Conservation (phyloP, 2,329 filamentous ascomycete genomes). For the Aspergillus viridinutans region DNA sequence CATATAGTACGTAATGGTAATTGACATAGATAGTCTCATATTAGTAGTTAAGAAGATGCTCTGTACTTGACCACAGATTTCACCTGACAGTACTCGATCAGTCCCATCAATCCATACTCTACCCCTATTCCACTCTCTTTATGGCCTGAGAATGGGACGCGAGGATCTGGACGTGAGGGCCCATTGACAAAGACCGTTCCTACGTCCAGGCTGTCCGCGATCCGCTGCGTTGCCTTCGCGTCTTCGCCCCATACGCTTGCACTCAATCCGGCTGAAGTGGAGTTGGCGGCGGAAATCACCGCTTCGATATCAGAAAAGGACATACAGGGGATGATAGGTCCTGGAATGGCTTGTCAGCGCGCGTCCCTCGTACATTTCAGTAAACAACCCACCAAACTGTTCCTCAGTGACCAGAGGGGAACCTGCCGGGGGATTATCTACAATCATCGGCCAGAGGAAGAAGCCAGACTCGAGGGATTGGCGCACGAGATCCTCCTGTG, state of each 20-base stretch:
- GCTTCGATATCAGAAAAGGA: conserved; percentile 57
- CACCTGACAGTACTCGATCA: conserved; percentile 29
- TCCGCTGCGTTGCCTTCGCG: conserved; percentile 44
- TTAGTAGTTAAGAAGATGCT: not conserved
- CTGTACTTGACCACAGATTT: not conserved
- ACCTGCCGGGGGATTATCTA: conserved; percentile 52
- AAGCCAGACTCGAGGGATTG: conserved; percentile 42
- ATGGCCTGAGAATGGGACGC: conserved; percentile 42
- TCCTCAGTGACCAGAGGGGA: conserved; percentile 54
- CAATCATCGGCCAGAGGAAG: conserved; percentile 55
- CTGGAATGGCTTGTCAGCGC: too few species aligned
- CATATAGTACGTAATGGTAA: too few species aligned
- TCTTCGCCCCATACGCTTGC: conserved; percentile 56
- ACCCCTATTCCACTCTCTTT: conserved; percentile 48
- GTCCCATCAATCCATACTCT: conserved; percentile 38
- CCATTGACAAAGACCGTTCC: conserved; percentile 57
- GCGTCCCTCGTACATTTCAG: too few species aligned
- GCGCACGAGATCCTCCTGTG: conserved; percentile 28
- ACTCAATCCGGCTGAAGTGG: conserved; percentile 49
- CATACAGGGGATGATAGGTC: conserved; percentile 58
- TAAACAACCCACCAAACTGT: conserved; percentile 44
- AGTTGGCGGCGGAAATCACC: conserved; percentile 52
- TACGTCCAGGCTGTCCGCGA: conserved; percentile 51
- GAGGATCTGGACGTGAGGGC: conserved; percentile 9
- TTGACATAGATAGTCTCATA: too few species aligned